phyloP scores from a whole-genome alignment of 805 yeast genomes.

The Tetrapisispora fleetii region DNA sequence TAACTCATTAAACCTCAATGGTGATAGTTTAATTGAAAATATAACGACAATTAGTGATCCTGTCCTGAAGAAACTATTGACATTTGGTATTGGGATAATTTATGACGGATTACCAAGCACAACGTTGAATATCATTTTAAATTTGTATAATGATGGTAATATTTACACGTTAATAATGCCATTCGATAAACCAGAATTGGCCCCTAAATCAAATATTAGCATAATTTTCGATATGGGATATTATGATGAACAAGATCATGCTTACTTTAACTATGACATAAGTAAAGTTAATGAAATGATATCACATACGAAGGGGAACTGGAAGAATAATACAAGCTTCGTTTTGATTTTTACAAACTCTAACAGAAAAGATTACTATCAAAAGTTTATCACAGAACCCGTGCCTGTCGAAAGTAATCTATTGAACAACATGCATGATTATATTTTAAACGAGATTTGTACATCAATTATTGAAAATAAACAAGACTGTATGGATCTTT shows the following conservation, averaged over 20 bases:
- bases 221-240: constrained; percentile 61
- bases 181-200: constrained; percentile 41
- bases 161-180: constrained; percentile 53
- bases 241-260: constrained; percentile 64
- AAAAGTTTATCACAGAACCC: constrained; percentile 60
- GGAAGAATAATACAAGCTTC: constrained; percentile 28
- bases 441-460: constrained; percentile 64
- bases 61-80: background rate
- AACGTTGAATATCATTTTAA: constrained; percentile 49
- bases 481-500: constrained; percentile 87
- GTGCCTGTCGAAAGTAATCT: constrained; percentile 78
- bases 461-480: constrained; percentile 50
- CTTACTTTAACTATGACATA: constrained; percentile 59
- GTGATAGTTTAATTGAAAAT: background rate
- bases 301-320: constrained; percentile 28
- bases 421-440: constrained; percentile 50
- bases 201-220: constrained; percentile 46
- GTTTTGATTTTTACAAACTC: constrained; percentile 50
- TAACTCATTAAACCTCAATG: background rate
- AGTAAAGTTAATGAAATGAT: constrained; percentile 59
- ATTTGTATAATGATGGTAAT: constrained; percentile 40
- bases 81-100: constrained; percentile 54
- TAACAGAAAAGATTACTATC: constrained; percentile 51
- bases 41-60: background rate
- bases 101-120: constrained; percentile 45